Percentiles rank a stretch among this genome's conserved stretches.
Conservation (phyloP, 73 alveolate genomes). For the Breviolum minutum region DNA sequence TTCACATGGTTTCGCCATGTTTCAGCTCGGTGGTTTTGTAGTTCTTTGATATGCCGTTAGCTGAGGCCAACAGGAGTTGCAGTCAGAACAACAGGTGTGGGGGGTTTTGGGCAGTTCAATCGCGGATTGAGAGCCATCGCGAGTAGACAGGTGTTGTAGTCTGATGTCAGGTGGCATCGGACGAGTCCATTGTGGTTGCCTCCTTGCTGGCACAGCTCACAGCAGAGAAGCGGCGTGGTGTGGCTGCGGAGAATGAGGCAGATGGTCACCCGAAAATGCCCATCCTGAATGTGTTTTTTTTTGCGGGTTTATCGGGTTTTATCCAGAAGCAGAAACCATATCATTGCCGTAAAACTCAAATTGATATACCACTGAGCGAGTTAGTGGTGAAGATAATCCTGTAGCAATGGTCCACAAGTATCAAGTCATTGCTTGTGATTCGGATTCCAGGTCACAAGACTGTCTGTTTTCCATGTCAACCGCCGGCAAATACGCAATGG, state of each 20-base stretch:
- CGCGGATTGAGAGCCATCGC: neutral
- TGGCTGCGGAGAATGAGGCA: conserved; percentile 75
- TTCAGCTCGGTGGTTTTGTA: too few relatives aligned
- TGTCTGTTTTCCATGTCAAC: too few relatives aligned
- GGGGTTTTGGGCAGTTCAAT: neutral
- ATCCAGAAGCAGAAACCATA: too few relatives aligned
- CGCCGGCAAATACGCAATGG: too few relatives aligned
- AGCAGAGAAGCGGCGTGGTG: conserved; percentile 58
- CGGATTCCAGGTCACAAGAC: too few relatives aligned
- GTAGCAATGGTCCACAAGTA: too few relatives aligned
- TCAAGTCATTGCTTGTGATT: too few relatives aligned
- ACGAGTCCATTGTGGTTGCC: conserved; percentile 23
- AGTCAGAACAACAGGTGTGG: conserved; percentile 14
- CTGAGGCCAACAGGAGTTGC: conserved; percentile 30
- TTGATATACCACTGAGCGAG: too few relatives aligned
- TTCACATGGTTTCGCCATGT: neutral
- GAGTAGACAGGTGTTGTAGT: neutral
- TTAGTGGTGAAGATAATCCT: too few relatives aligned
- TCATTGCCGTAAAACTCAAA: too few relatives aligned
- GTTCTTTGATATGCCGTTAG: too few relatives aligned
- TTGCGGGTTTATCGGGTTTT: too few relatives aligned
- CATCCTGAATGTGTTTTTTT: neutral
- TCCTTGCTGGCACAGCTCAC: conserved; percentile 73
- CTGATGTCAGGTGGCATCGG: neutral
- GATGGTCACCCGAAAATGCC: neutral